Conservation (phyloP, 352 stramenopile species). For the Pilasporangium apinafurcum region DNA sequence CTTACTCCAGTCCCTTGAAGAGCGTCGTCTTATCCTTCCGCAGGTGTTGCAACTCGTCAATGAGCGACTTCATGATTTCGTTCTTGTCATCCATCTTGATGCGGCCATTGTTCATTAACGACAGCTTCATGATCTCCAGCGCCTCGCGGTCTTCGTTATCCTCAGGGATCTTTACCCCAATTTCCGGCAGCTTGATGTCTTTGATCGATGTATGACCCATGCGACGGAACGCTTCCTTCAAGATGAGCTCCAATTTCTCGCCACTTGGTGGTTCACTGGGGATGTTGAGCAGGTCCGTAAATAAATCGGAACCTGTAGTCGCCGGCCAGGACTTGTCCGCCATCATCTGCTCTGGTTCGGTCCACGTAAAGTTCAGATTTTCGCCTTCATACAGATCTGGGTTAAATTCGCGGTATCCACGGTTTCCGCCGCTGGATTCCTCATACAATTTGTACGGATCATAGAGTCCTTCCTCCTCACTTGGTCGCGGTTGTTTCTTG, state of each 20-base stretch:
- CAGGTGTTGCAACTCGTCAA: conserved; percentile 78
- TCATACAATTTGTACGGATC: conserved; percentile 83
- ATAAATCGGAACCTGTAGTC: conserved; percentile 74
- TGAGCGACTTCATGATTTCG: conserved; percentile 71
- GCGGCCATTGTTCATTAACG: conserved; percentile 84
- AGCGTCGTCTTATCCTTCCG: conserved; percentile 83
- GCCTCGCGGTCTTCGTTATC: conserved; percentile 74
- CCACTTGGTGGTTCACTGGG: conserved; percentile 34
- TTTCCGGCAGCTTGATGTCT: conserved; percentile 65
- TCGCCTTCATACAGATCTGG: conserved; percentile 50
- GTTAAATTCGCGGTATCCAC: conserved; percentile 78
- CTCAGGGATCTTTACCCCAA: conserved; percentile 55
- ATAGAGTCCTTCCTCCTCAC: conserved; percentile 45
- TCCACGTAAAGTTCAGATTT: conserved; percentile 55
- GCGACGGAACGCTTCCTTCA: conserved; percentile 66
- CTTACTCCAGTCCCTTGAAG: conserved; percentile 67
- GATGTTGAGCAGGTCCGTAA: conserved; percentile 79
- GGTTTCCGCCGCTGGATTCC: conserved; percentile 52
- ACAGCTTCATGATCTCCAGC: conserved; percentile 87
- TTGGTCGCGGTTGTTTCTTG: conserved; percentile 13
- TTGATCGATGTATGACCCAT: conserved; percentile 73
- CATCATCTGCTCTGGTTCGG: conserved; percentile 78
- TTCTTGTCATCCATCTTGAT: conserved; percentile 88
- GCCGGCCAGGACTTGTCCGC: conserved; percentile 84
- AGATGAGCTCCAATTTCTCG: conserved; percentile 64